phyloP scores from a whole-genome alignment of 176 grass and related monocot species.

The Bromus sterilis region DNA sequence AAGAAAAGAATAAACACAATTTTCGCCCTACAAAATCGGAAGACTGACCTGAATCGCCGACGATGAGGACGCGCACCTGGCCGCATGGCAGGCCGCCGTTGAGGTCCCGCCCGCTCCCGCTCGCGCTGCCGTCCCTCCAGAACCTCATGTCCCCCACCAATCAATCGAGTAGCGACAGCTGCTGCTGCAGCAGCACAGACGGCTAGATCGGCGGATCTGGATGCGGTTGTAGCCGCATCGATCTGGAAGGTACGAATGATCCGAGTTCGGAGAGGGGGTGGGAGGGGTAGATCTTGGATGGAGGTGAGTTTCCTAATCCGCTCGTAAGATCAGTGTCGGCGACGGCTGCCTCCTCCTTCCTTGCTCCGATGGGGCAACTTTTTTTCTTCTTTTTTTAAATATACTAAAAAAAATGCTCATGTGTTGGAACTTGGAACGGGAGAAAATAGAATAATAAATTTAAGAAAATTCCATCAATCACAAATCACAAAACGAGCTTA shows the following conservation, averaged over 20 bases:
- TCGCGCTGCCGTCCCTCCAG: constrained; percentile 46
- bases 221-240: neutral
- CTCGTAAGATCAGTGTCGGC: neutral
- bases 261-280: neutral
- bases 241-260: neutral
- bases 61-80: constrained; percentile 72
- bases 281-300: neutral
- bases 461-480: too few species aligned
- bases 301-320: neutral
- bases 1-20: too few species aligned
- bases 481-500: too few species aligned
- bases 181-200: neutral
- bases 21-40: too few species aligned
- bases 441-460: too few species aligned
- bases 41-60: constrained; percentile 67
- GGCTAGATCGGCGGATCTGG: constrained; percentile 25
- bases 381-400: too few species aligned
- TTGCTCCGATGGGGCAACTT: too few species aligned
- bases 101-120: constrained; percentile 28
- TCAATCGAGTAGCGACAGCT: neutral
- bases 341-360: neutral
- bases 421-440: too few species aligned
- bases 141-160: constrained; percentile 33
- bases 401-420: too few species aligned
- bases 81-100: constrained; percentile 54